A percentile compares a stretch with the other conserved stretches of the same genome.
Conservation (phyloP, 768 basidiomycete species). For the Gymnopilus dilepis region DNA sequence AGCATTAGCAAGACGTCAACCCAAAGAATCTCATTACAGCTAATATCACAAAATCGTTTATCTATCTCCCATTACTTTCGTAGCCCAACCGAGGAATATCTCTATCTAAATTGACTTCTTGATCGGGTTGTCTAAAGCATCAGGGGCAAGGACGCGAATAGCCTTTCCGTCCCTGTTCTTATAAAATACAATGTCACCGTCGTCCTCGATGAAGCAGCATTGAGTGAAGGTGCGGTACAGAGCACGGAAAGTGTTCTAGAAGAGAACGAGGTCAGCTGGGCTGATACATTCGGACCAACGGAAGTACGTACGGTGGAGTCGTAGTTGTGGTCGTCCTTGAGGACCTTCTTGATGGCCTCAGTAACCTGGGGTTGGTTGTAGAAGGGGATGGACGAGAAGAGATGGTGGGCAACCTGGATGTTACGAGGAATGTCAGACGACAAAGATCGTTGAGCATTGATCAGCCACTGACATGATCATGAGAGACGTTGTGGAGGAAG, state of each 20-base stretch:
- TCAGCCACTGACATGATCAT: conserved; percentile 42
- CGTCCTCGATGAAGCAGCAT: conserved; percentile 68
- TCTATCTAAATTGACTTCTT: conserved; percentile 23
- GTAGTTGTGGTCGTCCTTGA: conserved; percentile 64
- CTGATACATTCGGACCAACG: background rate
- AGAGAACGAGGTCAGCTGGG: conserved; percentile 6
- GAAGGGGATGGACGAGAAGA: conserved; percentile 66
- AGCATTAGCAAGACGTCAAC: background rate
- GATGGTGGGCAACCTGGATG: conserved; percentile 59
- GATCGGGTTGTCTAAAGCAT: conserved; percentile 22
- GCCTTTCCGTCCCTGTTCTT: conserved; percentile 56
- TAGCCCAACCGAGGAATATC: background rate
- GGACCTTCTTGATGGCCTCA: conserved; percentile 53
- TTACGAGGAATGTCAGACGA: conserved; percentile 19
- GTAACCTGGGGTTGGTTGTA: conserved; percentile 66
- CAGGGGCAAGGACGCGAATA: conserved; percentile 37
- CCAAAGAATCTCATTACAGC: background rate
- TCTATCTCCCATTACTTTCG: background rate
- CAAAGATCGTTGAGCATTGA: conserved; percentile 11
- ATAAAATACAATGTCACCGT: conserved; percentile 67
- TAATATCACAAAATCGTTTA: background rate
- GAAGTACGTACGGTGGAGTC: conserved; percentile 56
- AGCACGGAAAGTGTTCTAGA: conserved; percentile 59
- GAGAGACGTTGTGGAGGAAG: conserved; percentile 64
- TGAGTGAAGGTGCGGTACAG: conserved; percentile 65